phyloP scores from a whole-genome alignment of 2,329 filamentous ascomycete species.

The Aspergillus flavus region DNA sequence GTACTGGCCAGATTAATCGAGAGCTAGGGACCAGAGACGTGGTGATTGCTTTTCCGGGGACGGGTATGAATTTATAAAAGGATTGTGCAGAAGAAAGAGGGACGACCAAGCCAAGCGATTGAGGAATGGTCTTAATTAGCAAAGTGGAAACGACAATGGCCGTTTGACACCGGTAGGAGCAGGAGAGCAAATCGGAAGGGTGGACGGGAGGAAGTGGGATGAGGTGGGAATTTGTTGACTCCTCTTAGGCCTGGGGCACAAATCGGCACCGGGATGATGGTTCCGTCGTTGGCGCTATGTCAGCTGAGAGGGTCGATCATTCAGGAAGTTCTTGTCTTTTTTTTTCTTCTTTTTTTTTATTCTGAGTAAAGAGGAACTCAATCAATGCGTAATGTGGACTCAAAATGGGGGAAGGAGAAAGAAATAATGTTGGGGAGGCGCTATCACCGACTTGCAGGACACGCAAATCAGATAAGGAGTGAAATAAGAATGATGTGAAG shows the following conservation, averaged over 20 bases:
- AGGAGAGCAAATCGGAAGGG: conserved; percentile 10
- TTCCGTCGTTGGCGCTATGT: conserved; percentile 22
- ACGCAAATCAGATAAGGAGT: background rate
- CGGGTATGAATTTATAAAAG: conserved; percentile 1
- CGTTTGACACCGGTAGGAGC: conserved; percentile 6
- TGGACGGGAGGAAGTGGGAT: conserved; percentile 18
- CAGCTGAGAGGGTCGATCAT: conserved; percentile 3
- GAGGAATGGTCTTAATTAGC: conserved; percentile 9
- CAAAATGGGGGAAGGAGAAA: background rate
- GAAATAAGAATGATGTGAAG: background rate
- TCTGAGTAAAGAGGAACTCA: background rate
- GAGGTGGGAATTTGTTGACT: conserved; percentile 15
- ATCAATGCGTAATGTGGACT: background rate
- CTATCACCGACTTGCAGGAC: background rate
- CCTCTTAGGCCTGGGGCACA: conserved; percentile 22
- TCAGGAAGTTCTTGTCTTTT: background rate
- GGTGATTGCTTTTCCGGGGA: conserved; percentile 5
- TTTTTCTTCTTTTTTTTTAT: background rate
- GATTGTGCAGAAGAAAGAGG: background rate
- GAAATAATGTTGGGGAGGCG: background rate
- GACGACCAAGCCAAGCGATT: background rate
- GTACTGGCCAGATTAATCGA: background rate
- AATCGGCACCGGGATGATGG: conserved; percentile 21
- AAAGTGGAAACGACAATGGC: conserved; percentile 11
- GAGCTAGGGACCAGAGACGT: conserved; percentile 1